Evolutionary conservation across 768 basidiomycete genomes (phyloP).

Genomic region (Trametes villosa): DNA sequence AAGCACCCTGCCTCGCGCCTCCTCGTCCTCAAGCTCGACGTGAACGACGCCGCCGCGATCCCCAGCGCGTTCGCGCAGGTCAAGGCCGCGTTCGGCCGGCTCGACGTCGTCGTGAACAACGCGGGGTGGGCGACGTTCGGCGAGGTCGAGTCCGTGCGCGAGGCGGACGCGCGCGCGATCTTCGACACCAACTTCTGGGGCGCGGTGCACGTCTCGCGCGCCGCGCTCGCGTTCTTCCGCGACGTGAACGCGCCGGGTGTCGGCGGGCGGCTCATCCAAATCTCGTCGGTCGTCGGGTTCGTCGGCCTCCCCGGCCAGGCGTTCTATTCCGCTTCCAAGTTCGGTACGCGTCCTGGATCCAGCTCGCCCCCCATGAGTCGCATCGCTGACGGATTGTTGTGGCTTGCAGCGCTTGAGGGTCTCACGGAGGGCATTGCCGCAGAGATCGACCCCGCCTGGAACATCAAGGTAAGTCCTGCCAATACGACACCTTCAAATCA

Average conservation of each 20-base stretch:
- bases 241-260: conserved; percentile 25
- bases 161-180: conserved; percentile 32
- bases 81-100: conserved; percentile 33
- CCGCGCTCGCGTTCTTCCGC: conserved; percentile 36
- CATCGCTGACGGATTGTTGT: not conserved
- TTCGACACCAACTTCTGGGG: no score
- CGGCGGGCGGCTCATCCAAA: conserved; percentile 21
- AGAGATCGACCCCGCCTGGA: conserved; percentile 23
- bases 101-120: conserved; percentile 42
- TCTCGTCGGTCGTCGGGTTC: conserved; percentile 8
- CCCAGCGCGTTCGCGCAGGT: conserved; percentile 26
- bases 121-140: conserved; percentile 32
- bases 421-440: conserved; percentile 2
- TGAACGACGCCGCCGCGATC: conserved; percentile 30
- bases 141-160: conserved; percentile 34
- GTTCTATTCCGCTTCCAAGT: conserved; percentile 13
- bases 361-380: not conserved
- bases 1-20: conserved; percentile 28
- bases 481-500: not conserved
- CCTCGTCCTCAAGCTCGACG: conserved; percentile 36
- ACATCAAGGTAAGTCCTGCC: conserved; percentile 19
- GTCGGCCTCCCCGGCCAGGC: not conserved
- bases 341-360: conserved; percentile 9
- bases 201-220: no score
- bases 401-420: conserved; percentile 13